Base-by-base conservation (phyloP, 139 green algal species). In the Chlorella sp. region DNA sequence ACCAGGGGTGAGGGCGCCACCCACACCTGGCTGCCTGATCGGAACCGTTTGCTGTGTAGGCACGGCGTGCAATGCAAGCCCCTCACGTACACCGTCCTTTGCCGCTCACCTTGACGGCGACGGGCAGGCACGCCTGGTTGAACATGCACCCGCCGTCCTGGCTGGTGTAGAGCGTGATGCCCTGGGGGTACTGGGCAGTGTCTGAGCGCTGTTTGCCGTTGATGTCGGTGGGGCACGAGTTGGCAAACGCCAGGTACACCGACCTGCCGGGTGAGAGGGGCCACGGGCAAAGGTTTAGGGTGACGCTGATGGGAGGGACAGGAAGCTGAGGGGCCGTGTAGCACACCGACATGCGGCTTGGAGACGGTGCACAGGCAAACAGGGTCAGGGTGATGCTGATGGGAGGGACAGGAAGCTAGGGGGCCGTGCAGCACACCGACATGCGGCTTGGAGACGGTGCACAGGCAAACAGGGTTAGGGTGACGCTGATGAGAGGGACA, bases 211-310 rank as follows among this genome's bases (percentile, higher is more conserved):
- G 64, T 51, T 82, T 83, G 36, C 91, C 89, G 30, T 90, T 67
- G 2, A 88, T 84, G 62, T 87, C 77, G 24, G 82, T 67, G 0
- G 91, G 91, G 78, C 90, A 96, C 61, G 83, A 75, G 74, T 89
- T 90, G 10, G 88, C 82, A 30, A 92, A 72, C 0, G 90, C 90
- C 70, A 97, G 75, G 78, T 88, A 96, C 2, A 97, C 66, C 24
- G 55, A 67, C 32, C 67, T 62, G 20, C 72, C 20, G 17, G 17
- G 42, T n/a, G n/a, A n/a, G n/a, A n/a, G n/a, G n/a, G n/a, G n/a
- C n/a, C n/a, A n/a, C n/a, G n/a, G n/a, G n/a, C n/a, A n/a, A n/a
- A n/a, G n/a, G n/a, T n/a, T n/a, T n/a, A n/a, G n/a, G n/a, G n/a
- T n/a, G n/a, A n/a, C n/a, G n/a, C n/a, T n/a, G n/a, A n/a, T n/a